These are phyloP conservation scores for Dendrothele bispora DNA, from an alignment of 768 basidiomycete genomes.

Conservation along the genomic window DNA sequence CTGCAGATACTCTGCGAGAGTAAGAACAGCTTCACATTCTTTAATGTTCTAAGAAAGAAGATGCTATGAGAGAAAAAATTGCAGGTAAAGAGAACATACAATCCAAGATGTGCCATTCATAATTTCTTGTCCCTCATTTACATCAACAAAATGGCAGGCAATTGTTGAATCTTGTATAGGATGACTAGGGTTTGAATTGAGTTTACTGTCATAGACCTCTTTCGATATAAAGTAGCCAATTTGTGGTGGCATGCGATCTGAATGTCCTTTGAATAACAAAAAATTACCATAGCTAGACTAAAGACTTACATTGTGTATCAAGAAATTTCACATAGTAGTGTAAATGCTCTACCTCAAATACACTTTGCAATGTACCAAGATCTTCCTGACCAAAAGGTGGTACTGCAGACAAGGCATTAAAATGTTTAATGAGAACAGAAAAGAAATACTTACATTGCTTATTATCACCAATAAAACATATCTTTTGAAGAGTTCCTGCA, in stretches of 20 bases:
- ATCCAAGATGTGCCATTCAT: slow-evolving; percentile 30
- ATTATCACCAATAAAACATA: slow-evolving; percentile 65
- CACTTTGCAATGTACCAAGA: slow-evolving; percentile 61
- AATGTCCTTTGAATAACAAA: slow-evolving; percentile 7
- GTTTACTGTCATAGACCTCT: slow-evolving; percentile 59
- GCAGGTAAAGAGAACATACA: slow-evolving; percentile 24
- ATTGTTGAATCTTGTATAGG: slow-evolving; percentile 38
- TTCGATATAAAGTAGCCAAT: slow-evolving; percentile 74
- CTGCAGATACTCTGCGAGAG: slow-evolving; percentile 59
- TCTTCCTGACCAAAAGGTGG: slow-evolving; percentile 80
- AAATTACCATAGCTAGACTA: slow-evolving; percentile 6
- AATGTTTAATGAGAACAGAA: slow-evolving; percentile 14
- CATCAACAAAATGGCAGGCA: slow-evolving; percentile 72
- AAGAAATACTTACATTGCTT: slow-evolving; percentile 52
- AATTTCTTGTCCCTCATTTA: slow-evolving; percentile 35
- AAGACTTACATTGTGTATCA: slow-evolving; percentile 68
- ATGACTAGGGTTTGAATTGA: slow-evolving; percentile 55
- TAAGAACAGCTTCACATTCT: slow-evolving; percentile 57
- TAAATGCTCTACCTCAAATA: slow-evolving; percentile 77
- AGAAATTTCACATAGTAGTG: slow-evolving; percentile 50
- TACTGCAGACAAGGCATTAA: slow-evolving; percentile 42
- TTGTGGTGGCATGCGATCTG: slow-evolving; percentile 84
- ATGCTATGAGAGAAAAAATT: slow-evolving; percentile 1
- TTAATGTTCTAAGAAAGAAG: slow-evolving; percentile 49
- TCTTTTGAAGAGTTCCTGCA: slow-evolving; percentile 43